Conservation (phyloP, 495 filamentous ascomycete genomes). For the Hypomontagnella monticulosa region DNA sequence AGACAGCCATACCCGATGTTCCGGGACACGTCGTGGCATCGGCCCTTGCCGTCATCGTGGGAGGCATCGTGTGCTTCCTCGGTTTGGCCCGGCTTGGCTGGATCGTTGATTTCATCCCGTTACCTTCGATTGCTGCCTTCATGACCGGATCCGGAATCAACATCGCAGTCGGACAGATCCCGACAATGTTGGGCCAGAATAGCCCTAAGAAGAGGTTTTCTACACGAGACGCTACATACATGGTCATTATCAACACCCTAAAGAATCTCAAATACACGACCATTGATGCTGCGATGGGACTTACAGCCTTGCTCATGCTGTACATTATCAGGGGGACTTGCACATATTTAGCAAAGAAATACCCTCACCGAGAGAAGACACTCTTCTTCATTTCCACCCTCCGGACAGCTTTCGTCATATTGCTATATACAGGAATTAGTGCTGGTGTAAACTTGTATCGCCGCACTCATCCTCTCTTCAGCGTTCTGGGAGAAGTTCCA, state of each 20-base stretch:
- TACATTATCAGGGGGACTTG: slow-evolving; percentile 60
- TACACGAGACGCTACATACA: slow-evolving; percentile 58
- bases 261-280: slow-evolving; percentile 55
- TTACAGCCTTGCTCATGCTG: slow-evolving; percentile 59
- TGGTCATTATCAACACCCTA: slow-evolving; percentile 63
- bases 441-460: slow-evolving; percentile 47
- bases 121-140: slow-evolving; percentile 61
- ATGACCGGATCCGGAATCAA: slow-evolving; percentile 65
- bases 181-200: slow-evolving; percentile 58
- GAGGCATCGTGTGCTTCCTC: slow-evolving; percentile 57
- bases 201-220: slow-evolving; percentile 51
- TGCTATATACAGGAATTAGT: slow-evolving; percentile 56
- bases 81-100: slow-evolving; percentile 60
- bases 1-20: slow-evolving; percentile 35
- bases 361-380: slow-evolving; percentile 49
- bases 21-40: slow-evolving; percentile 59
- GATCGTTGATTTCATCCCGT: slow-evolving; percentile 63
- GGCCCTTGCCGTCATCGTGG: slow-evolving; percentile 58
- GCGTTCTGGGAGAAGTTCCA: slow-evolving; percentile 54
- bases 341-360: slow-evolving; percentile 52
- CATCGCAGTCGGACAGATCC: slow-evolving; percentile 62
- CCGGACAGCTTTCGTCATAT: slow-evolving; percentile 56
- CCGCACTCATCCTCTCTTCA: slow-evolving; percentile 48
- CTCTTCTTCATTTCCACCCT: slow-evolving; percentile 59
- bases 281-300: slow-evolving; percentile 63